Conservation (phyloP, 2,329 filamentous ascomycete species). For the Penicillium sp. region DNA sequence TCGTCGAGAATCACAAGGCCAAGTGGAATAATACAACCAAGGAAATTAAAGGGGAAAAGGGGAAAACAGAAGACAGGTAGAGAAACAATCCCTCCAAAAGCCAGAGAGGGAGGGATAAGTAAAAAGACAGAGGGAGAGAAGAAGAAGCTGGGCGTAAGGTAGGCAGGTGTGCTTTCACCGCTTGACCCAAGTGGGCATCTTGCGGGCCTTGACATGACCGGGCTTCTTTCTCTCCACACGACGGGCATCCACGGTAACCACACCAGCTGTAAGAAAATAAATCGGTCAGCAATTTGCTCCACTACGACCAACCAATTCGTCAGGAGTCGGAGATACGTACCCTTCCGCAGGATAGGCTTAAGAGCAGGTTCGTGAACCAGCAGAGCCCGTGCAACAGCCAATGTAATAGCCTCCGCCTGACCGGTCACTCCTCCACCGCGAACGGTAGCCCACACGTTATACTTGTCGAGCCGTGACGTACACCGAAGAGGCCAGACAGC, state of each 20-base stretch:
- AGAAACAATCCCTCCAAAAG: too few species aligned
- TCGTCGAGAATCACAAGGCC: too few species aligned
- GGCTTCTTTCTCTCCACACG: conserved; percentile 97
- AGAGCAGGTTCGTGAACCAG: conserved; percentile 83
- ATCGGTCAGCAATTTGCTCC: conserved; percentile 19
- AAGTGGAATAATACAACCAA: too few species aligned
- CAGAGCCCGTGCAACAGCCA: conserved; percentile 80
- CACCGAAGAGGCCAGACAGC: conserved; percentile 82
- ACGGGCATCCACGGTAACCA: conserved; percentile 81
- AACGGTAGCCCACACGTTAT: conserved; percentile 85
- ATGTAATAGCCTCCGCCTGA: conserved; percentile 85
- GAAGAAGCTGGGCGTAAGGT: too few species aligned
- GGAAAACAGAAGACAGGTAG: too few species aligned
- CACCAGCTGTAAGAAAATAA: conserved; percentile 61
- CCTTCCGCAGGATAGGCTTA: conserved; percentile 77
- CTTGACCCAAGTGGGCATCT: conserved; percentile 98
- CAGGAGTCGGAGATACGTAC: conserved; percentile 51
- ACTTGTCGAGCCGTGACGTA: conserved; percentile 80
- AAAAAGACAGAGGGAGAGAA: too few species aligned
- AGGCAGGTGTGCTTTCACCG: too few species aligned
- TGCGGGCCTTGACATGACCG: conserved; percentile 89
- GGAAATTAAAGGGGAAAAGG: too few species aligned
- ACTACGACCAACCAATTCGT: too few species aligned
- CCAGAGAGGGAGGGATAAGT: too few species aligned
- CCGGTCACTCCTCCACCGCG: conserved; percentile 84